Evolutionary conservation across 176 grass and related monocot genomes (phyloP), one percentile per base, ranked within the genome.

Genomic region (Phoenix dactylifera): DNA sequence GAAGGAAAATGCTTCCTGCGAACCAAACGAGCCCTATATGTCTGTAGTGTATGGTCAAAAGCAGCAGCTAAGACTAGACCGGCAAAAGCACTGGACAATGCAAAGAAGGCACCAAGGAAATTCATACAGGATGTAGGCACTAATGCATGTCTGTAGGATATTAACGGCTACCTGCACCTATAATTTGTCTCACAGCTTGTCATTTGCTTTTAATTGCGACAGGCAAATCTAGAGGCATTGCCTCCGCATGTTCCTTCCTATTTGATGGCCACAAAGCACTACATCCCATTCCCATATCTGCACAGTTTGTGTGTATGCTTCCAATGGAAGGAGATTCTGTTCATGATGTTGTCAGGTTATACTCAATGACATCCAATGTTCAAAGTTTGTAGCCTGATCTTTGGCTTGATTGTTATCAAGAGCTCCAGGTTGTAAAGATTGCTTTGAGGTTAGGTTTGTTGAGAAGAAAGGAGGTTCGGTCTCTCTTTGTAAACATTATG

Each of bases 281-380:
- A 74, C 73, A 24, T 88, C 83, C 7, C 68, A 78, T 3, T 74
- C 72, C 7, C 70, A 91, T 73, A 83, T 82, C 72, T 88, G 92
- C 69, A 88, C 87, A 1, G 87, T 97, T 2, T 90, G 87, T 48
- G 80, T 86, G 16, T 77, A 59, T 35, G 50, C 80, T 69, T 55
- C 90, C 5, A 90, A 74, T 53, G 92, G 87, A 15, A 76, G 83
- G 12, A 52, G 84, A 77, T 97, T 97, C 68, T 97, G 92, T 67
- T 97, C 87, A 5, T 90, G 83, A 65, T 69, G 75, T 24, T 96
- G 92, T 50, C 92, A 85, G 68, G 80, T 90, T 19, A 88, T 96
- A 74, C 92, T 85, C 72, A 95, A 87, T 1, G 87, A 90, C 25
- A 90, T 87, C 14, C 77, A 76, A 50, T 97, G 87, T 64, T 72